phyloP scores from a whole-genome alignment of 306 rosid genomes.

The Rosa rugosa region DNA sequence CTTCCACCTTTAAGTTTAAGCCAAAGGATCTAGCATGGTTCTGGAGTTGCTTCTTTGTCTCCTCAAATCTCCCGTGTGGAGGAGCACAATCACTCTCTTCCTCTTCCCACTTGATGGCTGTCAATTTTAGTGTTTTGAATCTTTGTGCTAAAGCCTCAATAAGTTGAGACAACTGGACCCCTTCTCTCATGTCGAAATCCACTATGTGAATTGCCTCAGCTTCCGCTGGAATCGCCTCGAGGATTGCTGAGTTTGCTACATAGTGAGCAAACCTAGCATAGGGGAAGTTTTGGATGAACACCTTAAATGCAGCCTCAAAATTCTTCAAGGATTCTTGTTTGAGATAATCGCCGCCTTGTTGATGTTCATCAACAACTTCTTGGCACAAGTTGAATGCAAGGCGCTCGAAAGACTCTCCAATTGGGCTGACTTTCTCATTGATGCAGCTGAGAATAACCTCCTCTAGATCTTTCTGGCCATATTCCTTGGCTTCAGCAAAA shows the following conservation, averaged over 20 bases:
- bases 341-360: conserved; percentile 30
- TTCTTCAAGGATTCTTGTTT: conserved; percentile 52
- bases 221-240: conserved; percentile 48
- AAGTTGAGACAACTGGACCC: conserved; percentile 51
- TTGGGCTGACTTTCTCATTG: conserved; percentile 47
- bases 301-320: conserved; percentile 30
- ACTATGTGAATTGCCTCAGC: conserved; percentile 47
- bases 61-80: conserved; percentile 40
- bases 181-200: conserved; percentile 51
- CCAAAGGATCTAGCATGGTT: conserved; percentile 47
- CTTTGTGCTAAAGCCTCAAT: conserved; percentile 38
- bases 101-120: conserved; percentile 44
- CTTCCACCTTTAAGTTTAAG: conserved; percentile 49
- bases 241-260: conserved; percentile 49
- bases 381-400: conserved; percentile 48
- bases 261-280: conserved; percentile 50
- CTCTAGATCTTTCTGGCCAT: conserved; percentile 38
- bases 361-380: conserved; percentile 21
- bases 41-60: conserved; percentile 37
- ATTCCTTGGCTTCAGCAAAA: conserved; percentile 45
- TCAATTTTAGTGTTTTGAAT: conserved; percentile 44
- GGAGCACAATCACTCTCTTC: conserved; percentile 22
- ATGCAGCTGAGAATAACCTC: conserved; percentile 43
- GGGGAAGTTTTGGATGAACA: conserved; percentile 48
- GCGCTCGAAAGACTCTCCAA: conserved; percentile 49